Conservation (phyloP, 495 filamentous ascomycete genomes). For the Penicillium tannophilum region DNA sequence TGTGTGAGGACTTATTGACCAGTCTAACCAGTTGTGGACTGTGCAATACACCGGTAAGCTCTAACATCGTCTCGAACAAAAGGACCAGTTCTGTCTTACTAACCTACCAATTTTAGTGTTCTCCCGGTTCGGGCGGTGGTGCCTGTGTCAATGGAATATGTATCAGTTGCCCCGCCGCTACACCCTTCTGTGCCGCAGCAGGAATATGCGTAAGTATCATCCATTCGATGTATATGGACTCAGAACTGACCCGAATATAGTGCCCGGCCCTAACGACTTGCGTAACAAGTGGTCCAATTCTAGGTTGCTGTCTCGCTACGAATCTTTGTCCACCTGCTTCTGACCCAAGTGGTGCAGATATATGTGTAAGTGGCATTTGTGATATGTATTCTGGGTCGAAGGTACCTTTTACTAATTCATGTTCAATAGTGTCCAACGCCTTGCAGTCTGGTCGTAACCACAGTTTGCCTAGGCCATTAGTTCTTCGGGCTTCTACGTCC, state of each 20-base stretch:
- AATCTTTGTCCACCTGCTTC: constrained; percentile 22
- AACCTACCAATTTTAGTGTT: constrained; percentile 13
- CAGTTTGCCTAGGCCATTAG: not conserved
- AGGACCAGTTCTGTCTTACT: not conserved
- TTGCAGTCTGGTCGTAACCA: not conserved
- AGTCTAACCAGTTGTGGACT: constrained; percentile 19
- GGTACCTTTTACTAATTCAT: not conserved
- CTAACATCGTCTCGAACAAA: not conserved
- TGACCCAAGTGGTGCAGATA: constrained; percentile 14
- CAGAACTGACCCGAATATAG: constrained; percentile 5
- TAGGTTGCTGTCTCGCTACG: constrained; percentile 21
- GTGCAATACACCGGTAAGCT: constrained; percentile 16
- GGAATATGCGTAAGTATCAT: constrained; percentile 24
- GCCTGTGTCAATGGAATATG: constrained; percentile 19
- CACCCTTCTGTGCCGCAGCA: constrained; percentile 18
- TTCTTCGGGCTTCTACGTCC: not conserved
- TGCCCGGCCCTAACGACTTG: constrained; percentile 22
- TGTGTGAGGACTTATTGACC: constrained; percentile 14
- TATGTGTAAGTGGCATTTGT: constrained; percentile 22
- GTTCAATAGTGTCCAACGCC: constrained; percentile 15
- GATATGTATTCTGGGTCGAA: not conserved
- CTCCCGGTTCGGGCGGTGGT: constrained; percentile 18
- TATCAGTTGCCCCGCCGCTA: constrained; percentile 12
- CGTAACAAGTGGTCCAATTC: constrained; percentile 18
- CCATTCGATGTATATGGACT: not conserved